Conservation (phyloP, 2,329 filamentous ascomycete genomes). For the Ramichloridium luteum region DNA sequence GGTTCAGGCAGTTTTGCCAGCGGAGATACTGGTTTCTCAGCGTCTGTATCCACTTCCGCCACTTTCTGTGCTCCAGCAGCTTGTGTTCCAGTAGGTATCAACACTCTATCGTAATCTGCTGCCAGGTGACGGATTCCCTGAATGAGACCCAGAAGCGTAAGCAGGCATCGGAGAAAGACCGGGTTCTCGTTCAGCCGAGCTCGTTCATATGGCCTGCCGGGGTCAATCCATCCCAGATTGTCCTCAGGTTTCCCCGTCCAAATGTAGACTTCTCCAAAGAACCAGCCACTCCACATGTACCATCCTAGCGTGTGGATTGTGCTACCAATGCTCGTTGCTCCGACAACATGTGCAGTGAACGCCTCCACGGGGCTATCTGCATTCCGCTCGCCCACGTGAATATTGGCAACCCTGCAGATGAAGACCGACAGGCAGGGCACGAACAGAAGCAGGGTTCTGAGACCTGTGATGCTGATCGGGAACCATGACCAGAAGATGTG, state of each 20-base stretch:
- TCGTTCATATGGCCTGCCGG: slow-evolving; percentile 54
- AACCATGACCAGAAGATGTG: slow-evolving; percentile 66
- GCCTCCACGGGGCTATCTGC: slow-evolving; percentile 56
- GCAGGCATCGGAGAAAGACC: slow-evolving; percentile 63
- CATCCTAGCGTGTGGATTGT: slow-evolving; percentile 48
- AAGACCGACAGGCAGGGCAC: slow-evolving; percentile 64
- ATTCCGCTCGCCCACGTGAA: slow-evolving; percentile 42
- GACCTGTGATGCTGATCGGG: slow-evolving; percentile 60
- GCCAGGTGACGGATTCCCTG: slow-evolving; percentile 61
- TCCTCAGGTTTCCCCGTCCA: slow-evolving; percentile 47
- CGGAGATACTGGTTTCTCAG: slow-evolving; percentile 3
- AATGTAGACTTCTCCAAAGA: slow-evolving; percentile 72
- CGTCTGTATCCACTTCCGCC: slow-evolving; percentile 3
- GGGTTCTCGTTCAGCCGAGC: slow-evolving; percentile 74
- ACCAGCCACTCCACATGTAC: slow-evolving; percentile 64
- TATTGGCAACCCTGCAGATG: slow-evolving; percentile 58
- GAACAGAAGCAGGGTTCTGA: slow-evolving; percentile 66
- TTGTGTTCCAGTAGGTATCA: slow-evolving; percentile 27
- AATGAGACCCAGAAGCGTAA: slow-evolving; percentile 54
- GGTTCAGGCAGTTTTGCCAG: slow-evolving; percentile 7
- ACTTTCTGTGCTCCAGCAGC: slow-evolving; percentile 18
- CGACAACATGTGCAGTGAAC: slow-evolving; percentile 43
- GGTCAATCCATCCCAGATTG: slow-evolving; percentile 60
- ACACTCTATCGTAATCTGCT: slow-evolving; percentile 59
- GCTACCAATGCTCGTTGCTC: slow-evolving; percentile 5